Conservation (phyloP, 2,329 filamentous ascomycete species). For the Penicillium sp. region DNA sequence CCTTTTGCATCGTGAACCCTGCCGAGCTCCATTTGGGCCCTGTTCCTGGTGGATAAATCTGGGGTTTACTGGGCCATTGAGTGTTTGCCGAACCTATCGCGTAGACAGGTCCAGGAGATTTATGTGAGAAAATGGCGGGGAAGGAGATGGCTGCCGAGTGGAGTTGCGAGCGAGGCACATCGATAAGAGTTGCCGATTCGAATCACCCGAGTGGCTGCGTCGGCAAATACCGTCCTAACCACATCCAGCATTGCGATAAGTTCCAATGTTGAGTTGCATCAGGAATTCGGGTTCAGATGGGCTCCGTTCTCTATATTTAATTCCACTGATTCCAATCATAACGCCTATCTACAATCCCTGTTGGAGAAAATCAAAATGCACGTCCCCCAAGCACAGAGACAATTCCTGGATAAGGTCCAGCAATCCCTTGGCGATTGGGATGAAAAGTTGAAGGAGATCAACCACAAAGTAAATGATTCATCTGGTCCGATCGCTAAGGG, state of each 20-base stretch:
- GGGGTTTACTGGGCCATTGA: slow-evolving; percentile 5
- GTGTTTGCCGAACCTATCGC: not conserved
- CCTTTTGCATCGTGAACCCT: slow-evolving; percentile 17
- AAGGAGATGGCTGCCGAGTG: slow-evolving; percentile 15
- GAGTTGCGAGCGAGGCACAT: not conserved
- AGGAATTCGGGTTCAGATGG: not conserved
- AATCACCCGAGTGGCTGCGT: slow-evolving; percentile 23
- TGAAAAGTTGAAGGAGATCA: slow-evolving; percentile 19
- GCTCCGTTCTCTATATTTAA: not conserved
- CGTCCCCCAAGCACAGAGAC: slow-evolving; percentile 21
- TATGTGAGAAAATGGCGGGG: slow-evolving; percentile 10
- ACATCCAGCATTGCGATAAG: not conserved
- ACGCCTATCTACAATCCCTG: not conserved
- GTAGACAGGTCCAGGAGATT: not conserved
- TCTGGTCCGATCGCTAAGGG: not conserved
- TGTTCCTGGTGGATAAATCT: not conserved
- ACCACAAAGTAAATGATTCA: slow-evolving; percentile 20
- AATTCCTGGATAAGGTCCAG: slow-evolving; percentile 25
- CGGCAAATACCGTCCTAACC: slow-evolving; percentile 18
- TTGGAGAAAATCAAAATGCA: slow-evolving; percentile 16
- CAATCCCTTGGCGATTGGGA: slow-evolving; percentile 21
- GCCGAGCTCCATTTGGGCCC: not conserved
- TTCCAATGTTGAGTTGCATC: not conserved
- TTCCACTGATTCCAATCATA: not conserved
- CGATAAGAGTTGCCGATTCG: slow-evolving; percentile 12